phyloP scores from a whole-genome alignment of 2,329 filamentous ascomycete species.

The Stagonosporopsis vannaccii region DNA sequence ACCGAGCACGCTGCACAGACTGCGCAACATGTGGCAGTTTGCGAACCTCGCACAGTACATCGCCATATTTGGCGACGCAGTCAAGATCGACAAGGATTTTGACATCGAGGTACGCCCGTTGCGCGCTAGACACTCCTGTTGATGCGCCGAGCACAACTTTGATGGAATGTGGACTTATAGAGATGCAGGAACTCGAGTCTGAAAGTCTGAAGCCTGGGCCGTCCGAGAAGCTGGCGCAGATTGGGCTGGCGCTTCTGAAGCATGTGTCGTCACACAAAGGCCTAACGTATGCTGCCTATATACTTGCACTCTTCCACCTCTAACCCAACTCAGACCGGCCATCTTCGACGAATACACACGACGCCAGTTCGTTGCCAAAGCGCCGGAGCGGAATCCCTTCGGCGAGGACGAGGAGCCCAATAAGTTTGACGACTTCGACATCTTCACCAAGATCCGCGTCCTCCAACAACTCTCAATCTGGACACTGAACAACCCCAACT shows the following conservation, averaged over 20 bases:
- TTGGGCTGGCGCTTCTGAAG: slow-evolving; percentile 88
- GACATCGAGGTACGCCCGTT: slow-evolving; percentile 78
- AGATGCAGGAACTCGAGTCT: slow-evolving; percentile 77
- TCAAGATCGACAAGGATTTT: slow-evolving; percentile 88
- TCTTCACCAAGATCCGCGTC: slow-evolving; percentile 81
- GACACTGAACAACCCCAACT: slow-evolving; percentile 86
- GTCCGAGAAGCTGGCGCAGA: slow-evolving; percentile 77
- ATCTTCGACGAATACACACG: slow-evolving; percentile 94
- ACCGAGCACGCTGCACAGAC: slow-evolving; percentile 62
- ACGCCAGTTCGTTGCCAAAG: slow-evolving; percentile 85
- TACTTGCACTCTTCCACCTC: background rate
- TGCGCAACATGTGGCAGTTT: slow-evolving; percentile 96
- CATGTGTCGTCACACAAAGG: slow-evolving; percentile 93
- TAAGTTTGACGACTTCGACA: slow-evolving; percentile 81
- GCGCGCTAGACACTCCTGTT: slow-evolving; percentile 29
- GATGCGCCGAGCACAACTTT: slow-evolving; percentile 20
- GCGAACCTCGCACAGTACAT: slow-evolving; percentile 94
- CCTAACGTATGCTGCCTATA: slow-evolving; percentile 71
- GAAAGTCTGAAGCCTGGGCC: slow-evolving; percentile 81
- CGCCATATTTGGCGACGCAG: slow-evolving; percentile 83
- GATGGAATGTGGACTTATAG: slow-evolving; percentile 37
- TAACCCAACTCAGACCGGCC: slow-evolving; percentile 66
- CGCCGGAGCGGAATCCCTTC: slow-evolving; percentile 82
- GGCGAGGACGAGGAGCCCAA: slow-evolving; percentile 75
- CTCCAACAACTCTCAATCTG: slow-evolving; percentile 90